Evolutionary conservation across 768 basidiomycete species (phyloP).

Genomic region (Rhodotorula diobovata): DNA sequence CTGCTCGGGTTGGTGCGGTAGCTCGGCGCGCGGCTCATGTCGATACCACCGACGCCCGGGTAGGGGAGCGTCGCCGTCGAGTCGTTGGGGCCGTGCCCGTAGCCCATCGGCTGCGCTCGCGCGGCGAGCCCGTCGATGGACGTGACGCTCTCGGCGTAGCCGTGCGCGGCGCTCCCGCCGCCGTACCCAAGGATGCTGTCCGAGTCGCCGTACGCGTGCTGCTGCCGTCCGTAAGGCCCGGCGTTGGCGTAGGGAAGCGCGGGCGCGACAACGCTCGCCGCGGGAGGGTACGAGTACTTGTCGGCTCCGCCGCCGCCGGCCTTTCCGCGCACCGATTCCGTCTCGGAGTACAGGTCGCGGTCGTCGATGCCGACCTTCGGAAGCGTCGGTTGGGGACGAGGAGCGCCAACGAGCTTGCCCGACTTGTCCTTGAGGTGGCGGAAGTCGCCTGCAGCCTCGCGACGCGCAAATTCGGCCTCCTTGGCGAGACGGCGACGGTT

Average conservation of each 20-base stretch:
- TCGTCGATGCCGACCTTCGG: slow-evolving; percentile 83
- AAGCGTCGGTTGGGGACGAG: slow-evolving; percentile 86
- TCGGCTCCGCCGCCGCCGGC: neutral
- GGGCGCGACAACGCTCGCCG: neutral
- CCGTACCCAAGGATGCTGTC: slow-evolving; percentile 3
- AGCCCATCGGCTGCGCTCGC: slow-evolving; percentile 19
- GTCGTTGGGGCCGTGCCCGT: neutral
- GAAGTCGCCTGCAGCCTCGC: slow-evolving; percentile 84
- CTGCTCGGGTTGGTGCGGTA: slow-evolving; percentile 22
- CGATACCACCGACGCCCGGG: neutral
- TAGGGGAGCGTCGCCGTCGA: neutral
- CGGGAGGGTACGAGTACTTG: slow-evolving; percentile 12
- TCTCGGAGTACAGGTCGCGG: slow-evolving; percentile 48
- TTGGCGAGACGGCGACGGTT: slow-evolving; percentile 78
- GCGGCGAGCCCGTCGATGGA: slow-evolving; percentile 18
- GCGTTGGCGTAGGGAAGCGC: slow-evolving; percentile 11
- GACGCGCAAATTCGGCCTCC: slow-evolving; percentile 74
- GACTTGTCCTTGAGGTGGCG: slow-evolving; percentile 86
- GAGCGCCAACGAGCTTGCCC: slow-evolving; percentile 71
- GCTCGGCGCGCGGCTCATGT: slow-evolving; percentile 4
- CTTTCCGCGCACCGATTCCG: slow-evolving; percentile 11
- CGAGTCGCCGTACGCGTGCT: slow-evolving; percentile 12
- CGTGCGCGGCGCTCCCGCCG: neutral
- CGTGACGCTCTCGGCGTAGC: slow-evolving; percentile 25
- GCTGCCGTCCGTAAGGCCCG: neutral